Percentiles rank a stretch among this genome's conserved stretches.
Conservation (phyloP, 768 basidiomycete genomes). For the Candolleomyces eurysporus region DNA sequence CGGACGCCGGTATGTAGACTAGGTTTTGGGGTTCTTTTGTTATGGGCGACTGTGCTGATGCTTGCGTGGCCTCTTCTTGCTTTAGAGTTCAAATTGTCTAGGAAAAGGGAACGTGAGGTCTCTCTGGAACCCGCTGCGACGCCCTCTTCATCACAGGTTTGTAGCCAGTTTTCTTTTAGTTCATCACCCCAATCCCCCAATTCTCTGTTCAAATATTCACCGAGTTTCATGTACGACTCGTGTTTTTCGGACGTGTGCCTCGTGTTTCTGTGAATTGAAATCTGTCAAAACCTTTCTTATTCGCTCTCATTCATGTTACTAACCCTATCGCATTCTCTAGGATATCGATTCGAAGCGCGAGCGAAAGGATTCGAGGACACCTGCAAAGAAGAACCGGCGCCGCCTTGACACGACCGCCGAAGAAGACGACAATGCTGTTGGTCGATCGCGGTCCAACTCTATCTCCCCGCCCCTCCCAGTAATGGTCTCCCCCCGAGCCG, state of each 20-base stretch:
- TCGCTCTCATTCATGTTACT: not conserved
- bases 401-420: constrained; percentile 62
- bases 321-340: constrained; percentile 21
- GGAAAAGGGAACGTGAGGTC: constrained; percentile 76
- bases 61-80: constrained; percentile 17
- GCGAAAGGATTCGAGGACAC: constrained; percentile 54
- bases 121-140: constrained; percentile 67
- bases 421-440: constrained; percentile 47
- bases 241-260: not conserved
- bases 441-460: constrained; percentile 41
- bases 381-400: constrained; percentile 75
- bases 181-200: constrained; percentile 5
- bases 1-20: constrained; percentile 13
- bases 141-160: constrained; percentile 41
- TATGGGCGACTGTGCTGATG: constrained; percentile 20
- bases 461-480: constrained; percentile 40
- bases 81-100: constrained; percentile 49
- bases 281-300: too few relatives aligned
- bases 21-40: not conserved
- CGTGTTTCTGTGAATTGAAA: too few relatives aligned
- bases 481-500: constrained; percentile 67
- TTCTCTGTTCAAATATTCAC: not conserved
- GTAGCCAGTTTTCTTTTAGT: not conserved
- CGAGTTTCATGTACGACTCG: not conserved
- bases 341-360: constrained; percentile 40